phyloP scores from a whole-genome alignment of 176 grass and related monocot genomes.

The Melocanna baccifera region DNA sequence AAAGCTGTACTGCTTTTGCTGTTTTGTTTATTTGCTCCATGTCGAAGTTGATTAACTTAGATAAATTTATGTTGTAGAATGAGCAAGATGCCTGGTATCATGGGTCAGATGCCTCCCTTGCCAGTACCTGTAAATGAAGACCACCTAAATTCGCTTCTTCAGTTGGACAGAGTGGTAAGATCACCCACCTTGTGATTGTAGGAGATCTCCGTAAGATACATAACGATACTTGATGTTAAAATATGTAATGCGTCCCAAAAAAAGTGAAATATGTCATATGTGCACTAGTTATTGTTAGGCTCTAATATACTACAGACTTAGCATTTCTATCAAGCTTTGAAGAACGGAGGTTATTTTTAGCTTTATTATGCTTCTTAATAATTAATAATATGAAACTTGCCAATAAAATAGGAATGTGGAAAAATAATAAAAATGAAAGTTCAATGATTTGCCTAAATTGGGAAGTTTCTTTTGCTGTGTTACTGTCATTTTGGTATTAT shows the following conservation, averaged over 20 bases:
- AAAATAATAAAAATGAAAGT: background rate
- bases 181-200: background rate
- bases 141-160: slow-evolving; percentile 54
- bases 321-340: background rate
- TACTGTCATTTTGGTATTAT: background rate
- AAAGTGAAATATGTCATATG: too few species aligned
- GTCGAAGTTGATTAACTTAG: background rate
- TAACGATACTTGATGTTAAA: background rate
- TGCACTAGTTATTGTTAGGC: background rate
- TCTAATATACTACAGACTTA: background rate
- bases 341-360: background rate
- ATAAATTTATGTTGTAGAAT: slow-evolving; percentile 45
- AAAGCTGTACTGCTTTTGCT: background rate
- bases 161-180: slow-evolving; percentile 57
- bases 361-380: background rate
- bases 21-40: slow-evolving; percentile 7
- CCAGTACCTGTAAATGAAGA: slow-evolving; percentile 52
- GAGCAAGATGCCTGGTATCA: slow-evolving; percentile 52
- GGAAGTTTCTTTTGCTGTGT: background rate
- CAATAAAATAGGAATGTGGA: background rate
- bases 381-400: background rate
- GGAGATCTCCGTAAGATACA: background rate
- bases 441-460: background rate
- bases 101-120: slow-evolving; percentile 71
- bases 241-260: background rate